A percentile compares a stretch with the other conserved stretches of the same genome.
phyloP scores from a whole-genome alignment of 805 yeast genomes.

The Pichia occidentalis region DNA sequence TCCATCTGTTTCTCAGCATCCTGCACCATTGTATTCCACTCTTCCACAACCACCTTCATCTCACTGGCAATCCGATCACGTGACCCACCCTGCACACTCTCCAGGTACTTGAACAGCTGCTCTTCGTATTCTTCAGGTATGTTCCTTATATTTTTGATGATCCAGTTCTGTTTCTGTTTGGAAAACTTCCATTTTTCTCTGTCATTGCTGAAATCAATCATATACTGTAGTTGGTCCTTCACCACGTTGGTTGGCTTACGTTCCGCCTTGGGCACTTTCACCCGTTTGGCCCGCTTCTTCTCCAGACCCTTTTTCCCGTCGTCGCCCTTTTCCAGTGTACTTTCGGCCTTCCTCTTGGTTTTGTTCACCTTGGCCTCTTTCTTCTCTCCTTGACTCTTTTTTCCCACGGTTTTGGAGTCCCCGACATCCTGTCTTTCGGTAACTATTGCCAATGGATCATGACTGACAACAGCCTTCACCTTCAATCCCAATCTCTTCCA shows the following conservation, averaged over 20 bases:
- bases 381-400: not conserved
- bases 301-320: constrained; percentile 23
- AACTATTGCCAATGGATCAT: constrained; percentile 38
- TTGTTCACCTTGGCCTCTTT: not conserved
- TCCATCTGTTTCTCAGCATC: constrained; percentile 32
- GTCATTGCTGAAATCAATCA: constrained; percentile 52
- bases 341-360: constrained; percentile 33
- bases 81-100: constrained; percentile 66
- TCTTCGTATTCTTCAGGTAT: constrained; percentile 49
- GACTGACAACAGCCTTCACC: constrained; percentile 41
- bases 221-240: constrained; percentile 63
- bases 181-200: constrained; percentile 71
- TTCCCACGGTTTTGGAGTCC: no score
- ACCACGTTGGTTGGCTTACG: constrained; percentile 55
- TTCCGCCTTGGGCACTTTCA: constrained; percentile 66
- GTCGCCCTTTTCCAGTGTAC: constrained; percentile 21
- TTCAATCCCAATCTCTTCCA: constrained; percentile 76
- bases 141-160: constrained; percentile 50
- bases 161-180: constrained; percentile 84
- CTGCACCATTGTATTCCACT: constrained; percentile 51
- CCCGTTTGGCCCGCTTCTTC: constrained; percentile 60
- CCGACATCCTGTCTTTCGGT: constrained; percentile 18
- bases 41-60: constrained; percentile 38
- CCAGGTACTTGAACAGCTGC: constrained; percentile 45
- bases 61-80: constrained; percentile 48